phyloP scores from a whole-genome alignment of 371 early-diverging fungal species.

The Syncephalastrum sp. region DNA sequence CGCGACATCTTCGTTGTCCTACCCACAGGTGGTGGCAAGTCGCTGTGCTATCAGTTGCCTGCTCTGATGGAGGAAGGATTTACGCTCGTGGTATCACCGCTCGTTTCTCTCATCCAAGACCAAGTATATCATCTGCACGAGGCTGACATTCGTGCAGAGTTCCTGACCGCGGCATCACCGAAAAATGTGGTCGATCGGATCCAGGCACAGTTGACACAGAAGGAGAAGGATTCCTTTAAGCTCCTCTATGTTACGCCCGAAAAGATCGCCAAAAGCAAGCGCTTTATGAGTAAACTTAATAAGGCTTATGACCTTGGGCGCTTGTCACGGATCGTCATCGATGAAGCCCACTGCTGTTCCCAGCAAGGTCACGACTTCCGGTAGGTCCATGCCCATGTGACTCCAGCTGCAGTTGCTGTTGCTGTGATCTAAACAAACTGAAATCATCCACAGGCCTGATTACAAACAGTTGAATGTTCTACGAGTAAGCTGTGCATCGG shows the following conservation, averaged over 20 bases:
- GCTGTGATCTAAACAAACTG: not conserved
- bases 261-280: constrained; percentile 72
- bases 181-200: constrained; percentile 54
- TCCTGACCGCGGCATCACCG: constrained; percentile 58
- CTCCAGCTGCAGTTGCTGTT: too few species aligned
- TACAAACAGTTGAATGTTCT: constrained; percentile 42
- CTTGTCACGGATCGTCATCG: constrained; percentile 77
- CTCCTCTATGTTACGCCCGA: constrained; percentile 94
- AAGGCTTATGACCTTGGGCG: constrained; percentile 58
- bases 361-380: constrained; percentile 92
- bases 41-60: constrained; percentile 88
- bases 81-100: constrained; percentile 83
- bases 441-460: constrained; percentile 27
- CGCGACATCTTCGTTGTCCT: constrained; percentile 83
- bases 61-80: constrained; percentile 74
- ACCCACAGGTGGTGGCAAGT: constrained; percentile 93
- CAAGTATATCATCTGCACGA: constrained; percentile 77
- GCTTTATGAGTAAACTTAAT: constrained; percentile 66
- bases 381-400: constrained; percentile 11
- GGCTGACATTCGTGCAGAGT: constrained; percentile 67
- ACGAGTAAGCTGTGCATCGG: constrained; percentile 34
- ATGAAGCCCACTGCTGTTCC: constrained; percentile 84
- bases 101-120: constrained; percentile 84
- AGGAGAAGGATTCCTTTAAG: constrained; percentile 26
- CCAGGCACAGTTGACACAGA: constrained; percentile 40